phyloP scores from a whole-genome alignment of 345 rosid genomes.

The Salix brachista region DNA sequence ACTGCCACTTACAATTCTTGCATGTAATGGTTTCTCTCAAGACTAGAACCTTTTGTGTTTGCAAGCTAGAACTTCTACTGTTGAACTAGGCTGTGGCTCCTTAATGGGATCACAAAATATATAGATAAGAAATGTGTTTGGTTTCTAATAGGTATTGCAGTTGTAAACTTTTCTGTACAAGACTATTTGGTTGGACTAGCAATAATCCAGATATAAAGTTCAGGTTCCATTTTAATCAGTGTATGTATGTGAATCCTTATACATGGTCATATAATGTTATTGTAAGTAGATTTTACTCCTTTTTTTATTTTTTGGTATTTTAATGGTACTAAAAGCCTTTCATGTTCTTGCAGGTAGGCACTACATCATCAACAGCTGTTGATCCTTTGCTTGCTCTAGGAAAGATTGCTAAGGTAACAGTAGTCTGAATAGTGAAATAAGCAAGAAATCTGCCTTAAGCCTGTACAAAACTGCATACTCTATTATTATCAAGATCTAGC shows the following conservation, averaged over 20 bases:
- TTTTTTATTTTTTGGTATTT: too few relatives aligned
- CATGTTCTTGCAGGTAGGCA: constrained; percentile 56
- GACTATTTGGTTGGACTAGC: background rate
- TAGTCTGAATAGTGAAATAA: background rate
- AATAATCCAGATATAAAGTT: background rate
- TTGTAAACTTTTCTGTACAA: background rate
- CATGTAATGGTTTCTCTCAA: background rate
- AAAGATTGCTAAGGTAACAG: constrained; percentile 58
- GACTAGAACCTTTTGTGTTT: background rate
- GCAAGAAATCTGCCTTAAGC: background rate
- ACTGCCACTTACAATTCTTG: background rate
- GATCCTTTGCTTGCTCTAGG: constrained; percentile 71
- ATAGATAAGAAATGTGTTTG: background rate
- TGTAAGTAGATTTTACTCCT: background rate
- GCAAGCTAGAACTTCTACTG: background rate
- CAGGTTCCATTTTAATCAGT: background rate
- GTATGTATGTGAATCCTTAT: background rate
- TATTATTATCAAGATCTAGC: background rate
- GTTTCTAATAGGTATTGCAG: background rate
- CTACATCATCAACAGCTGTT: constrained; percentile 82
- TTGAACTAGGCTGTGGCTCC: background rate
- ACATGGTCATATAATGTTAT: background rate
- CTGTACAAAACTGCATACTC: background rate
- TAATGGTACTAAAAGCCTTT: background rate
- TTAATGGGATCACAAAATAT: background rate